Evolutionary conservation across 768 basidiomycete genomes (phyloP).

Genomic region (Russula dissimulans): DNA sequence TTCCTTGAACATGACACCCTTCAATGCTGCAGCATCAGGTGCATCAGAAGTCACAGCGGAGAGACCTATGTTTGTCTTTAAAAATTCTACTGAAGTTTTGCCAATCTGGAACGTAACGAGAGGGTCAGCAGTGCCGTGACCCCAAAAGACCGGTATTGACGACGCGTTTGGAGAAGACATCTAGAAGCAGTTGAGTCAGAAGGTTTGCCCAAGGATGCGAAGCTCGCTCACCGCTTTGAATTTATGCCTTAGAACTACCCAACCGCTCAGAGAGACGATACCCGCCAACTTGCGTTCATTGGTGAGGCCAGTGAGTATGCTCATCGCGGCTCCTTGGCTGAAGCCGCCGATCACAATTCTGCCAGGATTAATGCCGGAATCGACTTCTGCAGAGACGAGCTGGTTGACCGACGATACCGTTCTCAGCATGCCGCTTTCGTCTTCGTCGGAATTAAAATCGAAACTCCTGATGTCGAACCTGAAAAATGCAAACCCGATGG

Average conservation of each 20-base stretch:
- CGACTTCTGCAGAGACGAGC: constrained; percentile 67
- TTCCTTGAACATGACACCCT: constrained; percentile 57
- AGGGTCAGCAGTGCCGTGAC: constrained; percentile 69
- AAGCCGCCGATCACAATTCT: constrained; percentile 85
- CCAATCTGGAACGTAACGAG: constrained; percentile 55
- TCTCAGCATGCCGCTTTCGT: constrained; percentile 65
- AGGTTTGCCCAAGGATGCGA: neutral
- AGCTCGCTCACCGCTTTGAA: constrained; percentile 50
- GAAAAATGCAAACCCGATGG: neutral
- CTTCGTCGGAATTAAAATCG: constrained; percentile 52
- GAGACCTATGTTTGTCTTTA: constrained; percentile 47
- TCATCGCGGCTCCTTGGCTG: constrained; percentile 76
- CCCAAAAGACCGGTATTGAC: constrained; percentile 76
- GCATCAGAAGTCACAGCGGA: constrained; percentile 25
- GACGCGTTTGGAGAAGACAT: constrained; percentile 51
- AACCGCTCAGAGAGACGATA: constrained; percentile 65
- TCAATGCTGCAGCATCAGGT: constrained; percentile 29
- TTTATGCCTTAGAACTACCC: constrained; percentile 59
- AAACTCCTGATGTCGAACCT: constrained; percentile 78
- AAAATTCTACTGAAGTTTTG: constrained; percentile 43
- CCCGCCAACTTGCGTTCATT: constrained; percentile 62
- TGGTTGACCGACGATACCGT: constrained; percentile 52
- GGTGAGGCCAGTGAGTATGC: constrained; percentile 66
- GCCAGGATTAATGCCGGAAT: constrained; percentile 53
- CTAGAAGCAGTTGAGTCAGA: constrained; percentile 28